Evolutionary conservation across 805 yeast genomes (phyloP), one percentile per base, ranked within the genome.

Genomic region (Starmerella asiatica): DNA sequence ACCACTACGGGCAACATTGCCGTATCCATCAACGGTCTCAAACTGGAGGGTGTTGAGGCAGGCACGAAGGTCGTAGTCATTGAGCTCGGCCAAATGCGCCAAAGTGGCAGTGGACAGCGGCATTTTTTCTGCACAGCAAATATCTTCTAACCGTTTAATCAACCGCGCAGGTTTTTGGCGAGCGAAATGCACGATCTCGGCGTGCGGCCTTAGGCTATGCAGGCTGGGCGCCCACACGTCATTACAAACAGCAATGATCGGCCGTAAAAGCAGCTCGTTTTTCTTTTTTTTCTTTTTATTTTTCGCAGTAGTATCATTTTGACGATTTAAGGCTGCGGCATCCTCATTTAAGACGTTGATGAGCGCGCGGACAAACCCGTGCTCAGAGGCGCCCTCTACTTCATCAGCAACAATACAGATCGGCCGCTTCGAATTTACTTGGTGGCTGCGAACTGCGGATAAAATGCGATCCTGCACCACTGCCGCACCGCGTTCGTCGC

Each of bases 161-260:
- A 71, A 57, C 28, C 65, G 67, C 37, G 56, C 61, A 38, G 62
- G 67, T 2, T 71, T 54, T 0, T 93, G 77, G 40, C 72, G 74
- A 42, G 65, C 68, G 52, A 85, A 79, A 5, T 71, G 57, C 2
- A 88, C 65, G 5, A 81, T 65, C 51, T 88, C 95, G 46, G 88
- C 74, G 43, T 68, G 61, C 0, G 79, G 78, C 45, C 88, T 72
- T 44, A 88, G 62, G 41, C 73, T 75, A 38, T 83, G 93, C 59
- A 88, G 63, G 1, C 81, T 73, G 3, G 76, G 71, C 0, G 82
- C 71, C 56, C 81, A 85, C 1, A 81, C 67, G 53, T 91, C 94
- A 54, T 88, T 91, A 56, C 96, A 93, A 40, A 91, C 73, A 31
- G 94, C 86, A 39, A 88, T 82, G 16, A 91, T 83, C 1, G 97